phyloP scores from a whole-genome alignment of 306 rosid species.

The Cicer pinnatifidum region DNA sequence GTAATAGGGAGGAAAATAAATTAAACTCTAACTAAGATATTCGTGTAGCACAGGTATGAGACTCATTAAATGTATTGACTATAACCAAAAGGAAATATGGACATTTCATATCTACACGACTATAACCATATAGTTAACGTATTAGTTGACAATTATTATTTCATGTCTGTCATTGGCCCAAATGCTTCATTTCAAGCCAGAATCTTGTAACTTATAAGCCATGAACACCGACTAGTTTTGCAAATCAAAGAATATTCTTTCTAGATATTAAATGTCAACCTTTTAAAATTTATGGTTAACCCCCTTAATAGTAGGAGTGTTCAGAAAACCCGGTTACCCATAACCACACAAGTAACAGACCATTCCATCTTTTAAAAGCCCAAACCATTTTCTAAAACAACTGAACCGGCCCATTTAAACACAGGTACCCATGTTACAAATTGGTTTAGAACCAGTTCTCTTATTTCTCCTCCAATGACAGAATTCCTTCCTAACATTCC shows the following conservation, averaged over 20 bases:
- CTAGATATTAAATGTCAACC: slow-evolving; percentile 1
- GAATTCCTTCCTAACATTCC: too few relatives aligned
- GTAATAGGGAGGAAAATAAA: slow-evolving; percentile 44
- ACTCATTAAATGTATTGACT: slow-evolving; percentile 7
- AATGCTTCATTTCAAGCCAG: slow-evolving; percentile 20
- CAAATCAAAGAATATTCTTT: slow-evolving; percentile 21
- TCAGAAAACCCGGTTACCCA: too few relatives aligned
- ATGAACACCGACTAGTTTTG: slow-evolving; percentile 18
- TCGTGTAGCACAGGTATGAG: slow-evolving; percentile 11
- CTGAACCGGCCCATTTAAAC: too few relatives aligned
- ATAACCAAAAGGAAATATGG: slow-evolving; percentile 34
- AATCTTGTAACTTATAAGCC: slow-evolving; percentile 28
- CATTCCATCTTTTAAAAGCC: too few relatives aligned
- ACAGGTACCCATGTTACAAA: too few relatives aligned
- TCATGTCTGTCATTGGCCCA: slow-evolving; percentile 1
- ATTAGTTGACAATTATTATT: slow-evolving; percentile 32
- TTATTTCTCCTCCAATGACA: too few relatives aligned
- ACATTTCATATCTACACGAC: not conserved
- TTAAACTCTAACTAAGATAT: slow-evolving; percentile 31
- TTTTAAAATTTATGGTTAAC: slow-evolving; percentile 10
- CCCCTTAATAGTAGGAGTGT: not conserved
- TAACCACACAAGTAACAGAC: too few relatives aligned
- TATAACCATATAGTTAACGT: slow-evolving; percentile 10
- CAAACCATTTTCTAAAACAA: too few relatives aligned
- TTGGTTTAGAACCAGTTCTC: too few relatives aligned